A percentile compares a stretch with the other conserved stretches of the same genome.
Evolutionary conservation across 306 rosid species (phyloP).

Genomic region (Fagus crenata): DNA sequence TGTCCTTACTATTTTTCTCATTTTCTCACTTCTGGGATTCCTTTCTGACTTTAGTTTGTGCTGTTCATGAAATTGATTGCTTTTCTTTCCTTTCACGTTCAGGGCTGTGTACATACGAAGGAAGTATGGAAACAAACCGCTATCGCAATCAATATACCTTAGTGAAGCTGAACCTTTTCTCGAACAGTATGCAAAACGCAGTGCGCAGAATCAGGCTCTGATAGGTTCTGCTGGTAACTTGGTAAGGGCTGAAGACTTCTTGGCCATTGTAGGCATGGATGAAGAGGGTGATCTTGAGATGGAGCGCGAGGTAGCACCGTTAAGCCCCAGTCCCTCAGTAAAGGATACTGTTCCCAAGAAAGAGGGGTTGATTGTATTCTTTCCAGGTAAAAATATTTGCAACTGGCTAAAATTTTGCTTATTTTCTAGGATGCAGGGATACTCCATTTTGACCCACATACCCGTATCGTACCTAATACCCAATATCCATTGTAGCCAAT

Average conservation of each 20-base stretch:
- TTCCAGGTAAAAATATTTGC: constrained; percentile 67
- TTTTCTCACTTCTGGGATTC: constrained; percentile 3
- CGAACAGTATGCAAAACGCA: constrained; percentile 81
- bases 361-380: constrained; percentile 83
- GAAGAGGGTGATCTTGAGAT: constrained; percentile 83
- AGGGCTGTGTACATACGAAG: constrained; percentile 88
- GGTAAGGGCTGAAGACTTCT: constrained; percentile 77
- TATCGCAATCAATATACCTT: constrained; percentile 74
- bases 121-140: constrained; percentile 72
- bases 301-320: constrained; percentile 50
- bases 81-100: constrained; percentile 22
- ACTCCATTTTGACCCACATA: too few species aligned
- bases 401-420: not conserved
- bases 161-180: constrained; percentile 96
- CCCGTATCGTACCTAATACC: too few species aligned
- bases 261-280: constrained; percentile 77
- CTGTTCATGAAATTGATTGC: constrained; percentile 3
- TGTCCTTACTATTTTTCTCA: constrained; percentile 16
- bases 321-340: constrained; percentile 49
- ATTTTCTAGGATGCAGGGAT: not conserved
- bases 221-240: constrained; percentile 91
- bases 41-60: constrained; percentile 10
- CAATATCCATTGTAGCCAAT: too few species aligned
- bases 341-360: constrained; percentile 65
- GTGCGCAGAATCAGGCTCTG: constrained; percentile 71